These are phyloP conservation scores for Zizania latifolia DNA, from an alignment of 176 grass and related monocot genomes.

Conservation along the genomic window DNA sequence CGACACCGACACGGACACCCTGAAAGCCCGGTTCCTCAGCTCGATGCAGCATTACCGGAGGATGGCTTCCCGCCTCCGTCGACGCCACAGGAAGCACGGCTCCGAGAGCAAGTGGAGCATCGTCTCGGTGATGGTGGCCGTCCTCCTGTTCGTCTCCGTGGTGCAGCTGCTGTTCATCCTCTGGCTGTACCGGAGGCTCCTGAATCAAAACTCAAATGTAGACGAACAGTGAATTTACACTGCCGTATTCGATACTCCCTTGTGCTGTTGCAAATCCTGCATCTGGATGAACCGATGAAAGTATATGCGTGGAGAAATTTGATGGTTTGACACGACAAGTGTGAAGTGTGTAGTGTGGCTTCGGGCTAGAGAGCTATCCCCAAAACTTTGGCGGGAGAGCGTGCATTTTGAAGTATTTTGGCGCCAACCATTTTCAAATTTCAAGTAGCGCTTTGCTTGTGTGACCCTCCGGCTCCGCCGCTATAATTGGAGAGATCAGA, in stretches of 20 bases:
- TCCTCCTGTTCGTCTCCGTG: constrained; percentile 45
- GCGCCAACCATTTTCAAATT: constrained; percentile 41
- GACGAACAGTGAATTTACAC: background rate
- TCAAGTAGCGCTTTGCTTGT: background rate
- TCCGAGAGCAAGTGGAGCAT: constrained; percentile 14
- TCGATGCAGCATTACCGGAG: constrained; percentile 32
- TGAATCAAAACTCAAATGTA: constrained; percentile 36
- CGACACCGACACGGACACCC: constrained; percentile 36
- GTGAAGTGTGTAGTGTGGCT: too few species aligned
- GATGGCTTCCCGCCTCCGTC: constrained; percentile 20
- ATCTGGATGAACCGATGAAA: too few species aligned
- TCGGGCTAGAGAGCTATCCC: background rate
- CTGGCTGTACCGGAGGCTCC: constrained; percentile 35
- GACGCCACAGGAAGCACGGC: constrained; percentile 14
- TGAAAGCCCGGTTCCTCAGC: constrained; percentile 18
- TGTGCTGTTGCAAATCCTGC: background rate
- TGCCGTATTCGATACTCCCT: background rate
- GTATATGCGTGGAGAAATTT: too few species aligned
- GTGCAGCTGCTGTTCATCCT: constrained; percentile 50
- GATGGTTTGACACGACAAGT: too few species aligned
- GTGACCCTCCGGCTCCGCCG: too few species aligned
- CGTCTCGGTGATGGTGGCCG: background rate
- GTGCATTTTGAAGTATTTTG: constrained; percentile 10
- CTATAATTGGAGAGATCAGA: too few species aligned
- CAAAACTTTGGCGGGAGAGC: constrained; percentile 26